Conservation (phyloP, 2,329 filamentous ascomycete genomes). For the Apiospora rasikravindrae region DNA sequence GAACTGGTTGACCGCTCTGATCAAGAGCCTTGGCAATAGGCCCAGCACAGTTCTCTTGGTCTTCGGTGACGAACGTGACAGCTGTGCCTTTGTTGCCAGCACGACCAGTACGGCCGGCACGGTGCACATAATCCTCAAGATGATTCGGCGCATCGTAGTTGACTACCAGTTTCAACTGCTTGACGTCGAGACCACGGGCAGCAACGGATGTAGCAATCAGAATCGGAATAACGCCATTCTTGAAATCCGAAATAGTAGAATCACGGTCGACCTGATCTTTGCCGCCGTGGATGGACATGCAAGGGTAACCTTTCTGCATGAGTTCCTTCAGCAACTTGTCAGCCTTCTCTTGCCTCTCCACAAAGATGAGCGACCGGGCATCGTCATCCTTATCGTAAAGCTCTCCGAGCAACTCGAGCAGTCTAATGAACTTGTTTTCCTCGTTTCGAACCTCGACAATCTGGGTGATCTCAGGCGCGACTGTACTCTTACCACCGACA, state of each 20-base stretch:
- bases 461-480: slow-evolving; percentile 91
- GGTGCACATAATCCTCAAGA: slow-evolving; percentile 94
- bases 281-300: slow-evolving; percentile 91
- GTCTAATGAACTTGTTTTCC: slow-evolving; percentile 79
- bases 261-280: slow-evolving; percentile 94
- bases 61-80: slow-evolving; percentile 89
- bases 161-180: slow-evolving; percentile 92
- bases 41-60: slow-evolving; percentile 88
- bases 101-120: slow-evolving; percentile 89
- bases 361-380: slow-evolving; percentile 86
- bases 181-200: slow-evolving; percentile 92
- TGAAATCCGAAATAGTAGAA: slow-evolving; percentile 92
- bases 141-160: slow-evolving; percentile 96
- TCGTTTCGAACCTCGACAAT: slow-evolving; percentile 88
- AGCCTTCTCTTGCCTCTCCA: slow-evolving; percentile 89
- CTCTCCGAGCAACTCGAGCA: slow-evolving; percentile 86
- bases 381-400: slow-evolving; percentile 89
- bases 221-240: slow-evolving; percentile 86
- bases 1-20: slow-evolving; percentile 85
- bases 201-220: slow-evolving; percentile 95
- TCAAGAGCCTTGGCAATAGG: slow-evolving; percentile 92
- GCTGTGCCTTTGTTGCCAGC: slow-evolving; percentile 94
- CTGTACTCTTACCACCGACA: slow-evolving; percentile 86
- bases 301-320: slow-evolving; percentile 84
- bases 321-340: slow-evolving; percentile 80